Evolutionary conservation across 352 stramenopile genomes (phyloP).

Genomic region (Pythium chondricola): DNA sequence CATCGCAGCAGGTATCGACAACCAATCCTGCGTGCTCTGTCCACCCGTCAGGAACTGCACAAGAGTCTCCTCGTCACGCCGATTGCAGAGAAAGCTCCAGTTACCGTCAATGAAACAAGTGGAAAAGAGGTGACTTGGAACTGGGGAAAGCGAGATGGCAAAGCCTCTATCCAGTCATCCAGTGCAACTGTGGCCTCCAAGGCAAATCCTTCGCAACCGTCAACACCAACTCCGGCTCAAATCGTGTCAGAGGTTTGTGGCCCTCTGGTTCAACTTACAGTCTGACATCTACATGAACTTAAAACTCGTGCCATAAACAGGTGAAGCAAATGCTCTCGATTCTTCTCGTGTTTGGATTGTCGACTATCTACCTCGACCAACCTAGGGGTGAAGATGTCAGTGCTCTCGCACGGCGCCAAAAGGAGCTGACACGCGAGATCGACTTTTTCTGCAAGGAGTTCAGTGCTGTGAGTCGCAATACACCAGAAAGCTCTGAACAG

Average conservation of each 20-base stretch:
- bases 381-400: slow-evolving; percentile 1
- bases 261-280: not conserved
- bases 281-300: not conserved
- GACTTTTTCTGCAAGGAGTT: slow-evolving; percentile 81
- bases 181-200: not conserved
- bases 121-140: slow-evolving; percentile 14
- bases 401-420: slow-evolving; percentile 16
- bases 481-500: slow-evolving; percentile 23
- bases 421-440: slow-evolving; percentile 54
- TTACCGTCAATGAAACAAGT: too few species aligned
- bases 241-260: slow-evolving; percentile 4
- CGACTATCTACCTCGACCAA: slow-evolving; percentile 21
- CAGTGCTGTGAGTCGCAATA: slow-evolving; percentile 20
- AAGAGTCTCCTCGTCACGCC: not conserved
- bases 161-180: too few species aligned
- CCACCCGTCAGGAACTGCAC: slow-evolving; percentile 14
- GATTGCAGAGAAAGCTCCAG: too few species aligned
- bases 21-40: slow-evolving; percentile 26
- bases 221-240: not conserved
- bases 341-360: slow-evolving; percentile 22
- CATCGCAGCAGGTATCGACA: slow-evolving; percentile 50
- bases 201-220: too few species aligned
- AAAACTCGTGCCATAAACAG: too few species aligned
- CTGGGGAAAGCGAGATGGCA: slow-evolving; percentile 3
- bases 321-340: slow-evolving; percentile 27